phyloP scores from a whole-genome alignment of 148 eudicot species.

The Dianthus caryophyllus region DNA sequence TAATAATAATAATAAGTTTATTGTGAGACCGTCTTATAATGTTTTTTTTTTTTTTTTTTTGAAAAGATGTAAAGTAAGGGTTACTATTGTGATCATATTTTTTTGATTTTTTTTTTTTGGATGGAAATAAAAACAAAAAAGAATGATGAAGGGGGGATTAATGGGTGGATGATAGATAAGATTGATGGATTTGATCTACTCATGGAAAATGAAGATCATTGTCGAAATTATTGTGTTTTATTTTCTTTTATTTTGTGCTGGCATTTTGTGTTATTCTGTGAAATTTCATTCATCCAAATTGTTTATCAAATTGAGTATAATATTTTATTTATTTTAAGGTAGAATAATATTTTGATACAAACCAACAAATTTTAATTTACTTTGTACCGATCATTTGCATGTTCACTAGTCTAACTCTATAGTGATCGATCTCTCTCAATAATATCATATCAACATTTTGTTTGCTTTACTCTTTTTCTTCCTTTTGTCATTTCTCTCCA shows the following conservation, averaged over 20 bases:
- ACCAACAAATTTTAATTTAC: constrained; percentile 13
- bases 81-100: neutral
- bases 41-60: too few species aligned
- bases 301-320: neutral
- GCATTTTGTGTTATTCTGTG: constrained; percentile 14
- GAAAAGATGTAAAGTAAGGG: neutral
- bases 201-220: constrained; percentile 18
- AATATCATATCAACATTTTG: neutral
- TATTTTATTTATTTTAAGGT: too few species aligned
- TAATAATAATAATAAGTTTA: neutral
- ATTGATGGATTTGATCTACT: constrained; percentile 30
- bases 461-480: constrained; percentile 15
- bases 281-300: constrained; percentile 7
- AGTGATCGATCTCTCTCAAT: constrained; percentile 3
- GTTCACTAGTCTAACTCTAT: constrained; percentile 29
- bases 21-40: too few species aligned
- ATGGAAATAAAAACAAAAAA: neutral
- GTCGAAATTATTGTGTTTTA: constrained; percentile 23
- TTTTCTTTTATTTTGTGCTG: too few species aligned
- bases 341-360: neutral
- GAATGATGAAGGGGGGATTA: constrained; percentile 2
- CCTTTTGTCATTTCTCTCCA: neutral
- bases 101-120: too few species aligned
- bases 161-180: constrained; percentile 8
- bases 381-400: constrained; percentile 33